Conservation (phyloP, 441 rosid genomes). For the Syzygium malaccense region DNA sequence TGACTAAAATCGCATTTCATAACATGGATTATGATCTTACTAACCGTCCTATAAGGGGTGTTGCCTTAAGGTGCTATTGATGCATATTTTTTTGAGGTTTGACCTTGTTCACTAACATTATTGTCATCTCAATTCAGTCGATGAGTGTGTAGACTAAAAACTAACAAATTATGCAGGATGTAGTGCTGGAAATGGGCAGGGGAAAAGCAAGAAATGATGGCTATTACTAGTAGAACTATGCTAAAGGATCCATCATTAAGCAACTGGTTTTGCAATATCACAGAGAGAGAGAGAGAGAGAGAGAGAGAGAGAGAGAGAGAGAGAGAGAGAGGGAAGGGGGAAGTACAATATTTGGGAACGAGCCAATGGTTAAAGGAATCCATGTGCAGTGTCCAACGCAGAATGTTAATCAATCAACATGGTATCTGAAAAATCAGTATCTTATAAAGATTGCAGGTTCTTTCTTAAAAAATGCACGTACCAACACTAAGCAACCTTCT, state of each 20-base stretch:
- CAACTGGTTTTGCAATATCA: background rate
- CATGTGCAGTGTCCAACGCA: background rate
- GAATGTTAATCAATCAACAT: background rate
- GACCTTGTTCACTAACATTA: background rate
- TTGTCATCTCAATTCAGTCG: background rate
- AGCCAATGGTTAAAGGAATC: background rate
- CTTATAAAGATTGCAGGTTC: background rate
- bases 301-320: too few relatives aligned
- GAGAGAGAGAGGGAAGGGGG: background rate
- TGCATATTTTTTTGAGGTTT: background rate
- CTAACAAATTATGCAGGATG: background rate
- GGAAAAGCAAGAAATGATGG: background rate
- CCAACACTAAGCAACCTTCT: background rate
- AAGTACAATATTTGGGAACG: background rate
- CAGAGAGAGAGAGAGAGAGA: too few relatives aligned
- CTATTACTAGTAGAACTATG: background rate
- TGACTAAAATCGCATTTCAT: background rate
- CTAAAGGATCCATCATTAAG: background rate
- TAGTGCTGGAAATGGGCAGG: background rate
- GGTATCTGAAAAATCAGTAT: background rate
- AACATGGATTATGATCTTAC: background rate
- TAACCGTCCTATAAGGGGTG: background rate
- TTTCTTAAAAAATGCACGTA: background rate
- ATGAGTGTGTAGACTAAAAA: background rate
- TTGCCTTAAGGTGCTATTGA: background rate